Percentiles rank a stretch among this genome's conserved stretches.
Evolutionary conservation across 495 filamentous ascomycete genomes (phyloP).

Genomic region (Xylaria curta): DNA sequence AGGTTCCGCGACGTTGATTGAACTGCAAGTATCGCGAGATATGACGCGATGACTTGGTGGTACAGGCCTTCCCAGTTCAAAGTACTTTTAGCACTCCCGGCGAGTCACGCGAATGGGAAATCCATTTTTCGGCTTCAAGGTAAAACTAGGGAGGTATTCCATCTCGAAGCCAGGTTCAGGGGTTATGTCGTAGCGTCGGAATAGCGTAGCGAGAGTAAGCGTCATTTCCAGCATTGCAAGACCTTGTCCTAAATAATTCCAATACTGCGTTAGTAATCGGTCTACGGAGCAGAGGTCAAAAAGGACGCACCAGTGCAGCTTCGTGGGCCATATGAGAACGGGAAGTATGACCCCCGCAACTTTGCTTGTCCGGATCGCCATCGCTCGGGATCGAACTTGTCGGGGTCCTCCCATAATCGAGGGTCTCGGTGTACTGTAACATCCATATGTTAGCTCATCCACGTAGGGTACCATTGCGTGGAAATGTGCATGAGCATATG

Average conservation of each 20-base stretch:
- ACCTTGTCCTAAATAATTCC: conserved; percentile 20
- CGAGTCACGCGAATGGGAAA: conserved; percentile 21
- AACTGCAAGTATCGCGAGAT: not conserved
- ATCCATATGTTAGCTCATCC: not conserved
- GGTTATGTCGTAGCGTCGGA: conserved; percentile 21
- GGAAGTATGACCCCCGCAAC: conserved; percentile 25
- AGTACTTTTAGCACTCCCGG: not conserved
- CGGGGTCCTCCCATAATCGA: conserved; percentile 25
- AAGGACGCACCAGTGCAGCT: conserved; percentile 22
- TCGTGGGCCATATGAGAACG: conserved; percentile 25
- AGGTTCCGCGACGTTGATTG: not conserved
- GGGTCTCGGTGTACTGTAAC: conserved; percentile 21
- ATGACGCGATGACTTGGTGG: not conserved
- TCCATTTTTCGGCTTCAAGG: conserved; percentile 21
- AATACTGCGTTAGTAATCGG: not conserved
- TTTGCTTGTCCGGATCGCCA: conserved; percentile 23
- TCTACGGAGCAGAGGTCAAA: not conserved
- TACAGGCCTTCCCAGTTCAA: not conserved
- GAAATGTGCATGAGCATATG: not conserved
- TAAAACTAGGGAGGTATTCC: conserved; percentile 26
- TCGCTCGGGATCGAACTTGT: conserved; percentile 26
- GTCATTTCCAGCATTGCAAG: conserved; percentile 26
- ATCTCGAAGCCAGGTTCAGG: conserved; percentile 21
- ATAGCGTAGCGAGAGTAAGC: conserved; percentile 20
- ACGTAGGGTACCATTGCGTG: not conserved